Evolutionary conservation across 164 flowering plant species (phyloP).

Genomic region (Umbilicus rupestris): DNA sequence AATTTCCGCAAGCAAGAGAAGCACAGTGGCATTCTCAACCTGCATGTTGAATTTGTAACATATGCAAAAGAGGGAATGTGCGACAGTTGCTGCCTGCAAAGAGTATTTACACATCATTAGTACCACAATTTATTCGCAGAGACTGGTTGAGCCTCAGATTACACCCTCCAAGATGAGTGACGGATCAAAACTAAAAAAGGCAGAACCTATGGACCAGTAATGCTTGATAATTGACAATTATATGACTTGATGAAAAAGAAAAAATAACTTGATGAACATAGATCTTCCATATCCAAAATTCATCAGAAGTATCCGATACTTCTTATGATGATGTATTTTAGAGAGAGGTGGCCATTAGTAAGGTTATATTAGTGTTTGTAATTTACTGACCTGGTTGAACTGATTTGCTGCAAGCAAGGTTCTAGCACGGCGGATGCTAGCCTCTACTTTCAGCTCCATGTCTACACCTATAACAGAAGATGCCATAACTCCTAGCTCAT

Average conservation of each 20-base stretch:
- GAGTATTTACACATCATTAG: background rate
- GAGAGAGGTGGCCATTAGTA: background rate
- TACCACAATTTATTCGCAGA: background rate
- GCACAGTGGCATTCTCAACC: constrained; percentile 74
- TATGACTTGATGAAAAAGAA: background rate
- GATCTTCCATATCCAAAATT: background rate
- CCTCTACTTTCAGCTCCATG: constrained; percentile 79
- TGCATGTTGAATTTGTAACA: constrained; percentile 85
- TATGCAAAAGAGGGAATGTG: constrained; percentile 71
- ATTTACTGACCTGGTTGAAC: constrained; percentile 56
- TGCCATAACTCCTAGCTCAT: constrained; percentile 83
- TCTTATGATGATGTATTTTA: background rate
- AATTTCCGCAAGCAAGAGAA: constrained; percentile 82
- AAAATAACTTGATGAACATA: background rate
- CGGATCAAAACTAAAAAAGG: background rate
- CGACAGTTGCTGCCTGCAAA: constrained; percentile 75
- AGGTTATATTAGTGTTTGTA: background rate
- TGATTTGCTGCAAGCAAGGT: constrained; percentile 90
- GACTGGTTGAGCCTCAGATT: background rate
- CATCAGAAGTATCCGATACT: background rate
- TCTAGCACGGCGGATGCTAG: constrained; percentile 81
- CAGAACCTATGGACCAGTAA: background rate
- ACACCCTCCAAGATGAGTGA: background rate
- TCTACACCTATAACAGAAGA: constrained; percentile 86
- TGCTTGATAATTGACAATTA: background rate